Conservation (phyloP, 148 eudicot genomes). For the Pharnaceum exiguum region DNA sequence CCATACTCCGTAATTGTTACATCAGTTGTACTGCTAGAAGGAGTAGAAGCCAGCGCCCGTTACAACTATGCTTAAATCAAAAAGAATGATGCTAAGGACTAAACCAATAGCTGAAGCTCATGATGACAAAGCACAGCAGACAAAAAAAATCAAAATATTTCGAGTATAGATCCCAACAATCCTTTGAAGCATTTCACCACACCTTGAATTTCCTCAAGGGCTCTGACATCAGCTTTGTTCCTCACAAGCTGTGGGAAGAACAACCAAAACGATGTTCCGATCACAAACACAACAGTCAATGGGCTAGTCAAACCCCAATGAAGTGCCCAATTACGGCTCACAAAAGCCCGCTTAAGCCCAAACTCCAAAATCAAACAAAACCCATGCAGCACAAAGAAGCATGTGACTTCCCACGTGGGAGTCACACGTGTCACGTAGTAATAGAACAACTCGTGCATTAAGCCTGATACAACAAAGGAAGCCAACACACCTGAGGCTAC, state of each 20-base stretch:
- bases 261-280: constrained; percentile 44
- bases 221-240: constrained; percentile 33
- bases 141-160: too few species aligned
- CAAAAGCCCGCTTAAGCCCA: constrained; percentile 31
- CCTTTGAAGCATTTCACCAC: too few species aligned
- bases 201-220: constrained; percentile 34
- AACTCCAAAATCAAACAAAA: constrained; percentile 37
- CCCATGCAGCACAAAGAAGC: constrained; percentile 55
- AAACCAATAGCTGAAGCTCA: too few species aligned
- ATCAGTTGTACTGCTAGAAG: too few species aligned
- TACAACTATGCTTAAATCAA: too few species aligned
- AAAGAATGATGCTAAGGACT: too few species aligned
- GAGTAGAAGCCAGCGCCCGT: too few species aligned
- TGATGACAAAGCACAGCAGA: too few species aligned
- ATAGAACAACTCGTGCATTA: constrained; percentile 55
- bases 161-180: too few species aligned
- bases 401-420: constrained; percentile 70
- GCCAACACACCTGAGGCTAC: constrained; percentile 14
- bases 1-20: too few species aligned
- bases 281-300: constrained; percentile 47
- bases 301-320: constrained; percentile 30
- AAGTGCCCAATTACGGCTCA: constrained; percentile 18
- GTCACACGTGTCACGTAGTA: constrained; percentile 37
- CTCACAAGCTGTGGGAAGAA: constrained; percentile 50
- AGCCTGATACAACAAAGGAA: constrained; percentile 48